Conservation (phyloP, 495 filamentous ascomycete genomes). For the Talaromyces nanjingensis region DNA sequence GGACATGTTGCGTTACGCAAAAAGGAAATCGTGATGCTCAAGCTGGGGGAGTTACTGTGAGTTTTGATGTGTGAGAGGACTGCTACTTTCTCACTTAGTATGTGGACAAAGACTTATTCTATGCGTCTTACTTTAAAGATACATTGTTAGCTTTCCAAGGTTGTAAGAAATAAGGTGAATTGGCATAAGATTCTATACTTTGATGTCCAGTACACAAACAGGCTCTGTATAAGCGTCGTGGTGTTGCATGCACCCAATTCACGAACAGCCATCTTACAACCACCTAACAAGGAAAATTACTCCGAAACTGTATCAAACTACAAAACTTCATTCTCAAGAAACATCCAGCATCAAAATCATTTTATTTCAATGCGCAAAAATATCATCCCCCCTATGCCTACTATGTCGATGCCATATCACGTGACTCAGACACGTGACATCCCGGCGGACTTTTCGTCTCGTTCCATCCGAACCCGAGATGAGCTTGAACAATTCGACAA, state of each 20-base stretch:
- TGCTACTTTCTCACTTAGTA: neutral
- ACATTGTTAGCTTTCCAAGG: neutral
- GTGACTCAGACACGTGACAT: constrained; percentile 1
- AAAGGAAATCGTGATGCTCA: constrained; percentile 1
- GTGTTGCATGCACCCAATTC: neutral
- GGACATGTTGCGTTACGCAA: neutral
- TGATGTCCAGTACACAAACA: neutral
- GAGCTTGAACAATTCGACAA: neutral
- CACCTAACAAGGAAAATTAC: neutral
- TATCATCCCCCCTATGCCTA: neutral
- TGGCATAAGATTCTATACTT: neutral
- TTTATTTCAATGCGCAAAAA: neutral
- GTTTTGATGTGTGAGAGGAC: neutral
- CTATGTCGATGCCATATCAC: neutral
- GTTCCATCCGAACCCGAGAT: constrained; percentile 1
- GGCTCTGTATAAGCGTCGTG: neutral
- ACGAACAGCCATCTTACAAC: neutral
- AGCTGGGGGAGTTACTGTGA: neutral
- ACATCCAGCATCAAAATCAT: neutral
- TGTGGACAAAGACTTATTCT: neutral
- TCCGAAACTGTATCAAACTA: neutral
- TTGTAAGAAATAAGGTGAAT: neutral
- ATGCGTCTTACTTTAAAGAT: neutral
- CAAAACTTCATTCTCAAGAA: neutral
- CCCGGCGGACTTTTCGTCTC: constrained; percentile 1